Evolutionary conservation across 495 filamentous ascomycete genomes (phyloP).

Genomic region (Lophiostoma macrostomum): DNA sequence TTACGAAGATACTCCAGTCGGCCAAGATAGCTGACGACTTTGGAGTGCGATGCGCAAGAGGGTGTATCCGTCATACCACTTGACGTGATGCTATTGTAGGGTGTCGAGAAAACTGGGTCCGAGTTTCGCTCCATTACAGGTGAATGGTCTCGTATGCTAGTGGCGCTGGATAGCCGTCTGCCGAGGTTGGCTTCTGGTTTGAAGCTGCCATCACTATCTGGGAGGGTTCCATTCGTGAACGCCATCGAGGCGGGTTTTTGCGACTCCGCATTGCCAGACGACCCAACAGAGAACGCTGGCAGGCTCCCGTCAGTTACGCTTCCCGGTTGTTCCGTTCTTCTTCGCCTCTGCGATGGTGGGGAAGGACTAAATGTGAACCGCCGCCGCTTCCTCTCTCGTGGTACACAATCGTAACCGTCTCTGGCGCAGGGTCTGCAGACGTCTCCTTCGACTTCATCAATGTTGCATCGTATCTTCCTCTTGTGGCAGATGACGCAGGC

Average conservation of each 20-base stretch:
- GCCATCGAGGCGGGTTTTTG: too few relatives aligned
- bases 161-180: constrained; percentile 1
- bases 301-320: neutral
- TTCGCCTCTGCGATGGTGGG: constrained; percentile 16
- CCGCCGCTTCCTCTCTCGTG: constrained; percentile 30
- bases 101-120: constrained; percentile 16
- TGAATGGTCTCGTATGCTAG: constrained; percentile 10
- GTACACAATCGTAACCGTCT: constrained; percentile 32
- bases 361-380: constrained; percentile 26
- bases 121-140: constrained; percentile 7
- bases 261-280: too few relatives aligned
- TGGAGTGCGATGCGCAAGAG: constrained; percentile 7
- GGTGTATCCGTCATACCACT: constrained; percentile 7
- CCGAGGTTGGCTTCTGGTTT: constrained; percentile 14
- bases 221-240: too few relatives aligned
- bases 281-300: neutral
- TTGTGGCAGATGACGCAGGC: constrained; percentile 35
- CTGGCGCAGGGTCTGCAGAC: constrained; percentile 24
- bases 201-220: constrained; percentile 2
- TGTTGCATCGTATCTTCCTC: constrained; percentile 32
- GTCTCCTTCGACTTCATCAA: constrained; percentile 20
- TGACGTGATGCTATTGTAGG: constrained; percentile 6
- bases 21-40: constrained; percentile 25
- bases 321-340: neutral
- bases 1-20: constrained; percentile 28